Conservation (phyloP, 176 grass and related monocot genomes). For the Carex kokanica region DNA sequence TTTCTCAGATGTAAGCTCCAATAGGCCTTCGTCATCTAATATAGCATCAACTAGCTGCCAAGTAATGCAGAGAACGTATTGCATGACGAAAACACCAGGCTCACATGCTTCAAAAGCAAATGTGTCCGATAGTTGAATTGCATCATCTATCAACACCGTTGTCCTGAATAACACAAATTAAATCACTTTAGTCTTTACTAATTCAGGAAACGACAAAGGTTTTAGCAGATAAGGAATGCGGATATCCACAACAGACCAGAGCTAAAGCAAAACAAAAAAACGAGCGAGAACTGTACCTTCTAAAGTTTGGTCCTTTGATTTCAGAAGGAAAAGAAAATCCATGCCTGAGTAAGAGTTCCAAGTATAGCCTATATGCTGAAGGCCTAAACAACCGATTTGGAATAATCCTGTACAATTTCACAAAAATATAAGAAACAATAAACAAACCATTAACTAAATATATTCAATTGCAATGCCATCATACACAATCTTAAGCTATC, state of each 20-base stretch:
- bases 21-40: conserved; percentile 82
- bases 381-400: conserved; percentile 54
- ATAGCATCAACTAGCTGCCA: conserved; percentile 78
- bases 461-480: background rate
- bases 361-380: conserved; percentile 70
- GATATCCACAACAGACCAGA: conserved; percentile 9
- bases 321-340: conserved; percentile 70
- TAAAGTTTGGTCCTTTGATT: conserved; percentile 75
- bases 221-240: conserved; percentile 13
- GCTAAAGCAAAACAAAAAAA: conserved; percentile 13
- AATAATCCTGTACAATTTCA: conserved; percentile 54
- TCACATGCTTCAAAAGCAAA: conserved; percentile 69
- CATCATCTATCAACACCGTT: conserved; percentile 62
- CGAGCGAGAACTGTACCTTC: conserved; percentile 36
- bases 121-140: conserved; percentile 58
- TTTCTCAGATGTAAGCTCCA: conserved; percentile 69
- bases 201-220: conserved; percentile 19
- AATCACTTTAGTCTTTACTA: conserved; percentile 30
- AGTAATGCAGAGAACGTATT: conserved; percentile 67
- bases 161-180: conserved; percentile 56
- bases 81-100: conserved; percentile 63
- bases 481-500: background rate
- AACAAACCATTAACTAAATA: conserved; percentile 11
- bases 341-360: conserved; percentile 85
- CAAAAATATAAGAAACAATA: conserved; percentile 10